Conservation (phyloP, 495 filamentous ascomycete genomes). For the Daldinia vernicosa region DNA sequence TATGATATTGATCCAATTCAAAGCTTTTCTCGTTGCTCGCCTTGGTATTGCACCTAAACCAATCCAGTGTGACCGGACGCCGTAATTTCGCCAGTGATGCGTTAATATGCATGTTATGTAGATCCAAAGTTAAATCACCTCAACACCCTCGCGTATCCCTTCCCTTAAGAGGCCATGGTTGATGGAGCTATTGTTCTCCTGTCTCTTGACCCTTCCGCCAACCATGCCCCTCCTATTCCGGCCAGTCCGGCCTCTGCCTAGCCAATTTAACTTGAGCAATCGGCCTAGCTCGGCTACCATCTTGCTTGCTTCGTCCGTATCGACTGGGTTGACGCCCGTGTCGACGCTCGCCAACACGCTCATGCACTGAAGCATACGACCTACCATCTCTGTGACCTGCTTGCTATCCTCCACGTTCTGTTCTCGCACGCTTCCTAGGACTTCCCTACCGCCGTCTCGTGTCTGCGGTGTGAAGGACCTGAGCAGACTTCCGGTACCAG, state of each 20-base stretch:
- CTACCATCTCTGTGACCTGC: conserved; percentile 91
- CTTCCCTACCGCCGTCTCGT: conserved; percentile 46
- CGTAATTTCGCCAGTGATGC: neutral
- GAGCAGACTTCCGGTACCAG: conserved; percentile 60
- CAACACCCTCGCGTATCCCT: conserved; percentile 41
- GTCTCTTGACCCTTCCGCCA: conserved; percentile 53
- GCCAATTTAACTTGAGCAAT: conserved; percentile 94
- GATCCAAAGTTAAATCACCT: conserved; percentile 34
- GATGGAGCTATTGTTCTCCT: conserved; percentile 38
- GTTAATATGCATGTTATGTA: neutral
- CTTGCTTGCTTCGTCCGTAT: conserved; percentile 72
- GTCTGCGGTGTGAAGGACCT: conserved; percentile 62
- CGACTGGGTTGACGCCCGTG: conserved; percentile 30
- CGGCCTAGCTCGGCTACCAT: conserved; percentile 85
- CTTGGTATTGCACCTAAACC: neutral
- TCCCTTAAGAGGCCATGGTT: conserved; percentile 31
- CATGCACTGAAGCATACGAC: conserved; percentile 95
- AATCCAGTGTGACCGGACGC: neutral
- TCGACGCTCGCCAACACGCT: conserved; percentile 82
- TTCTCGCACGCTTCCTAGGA: conserved; percentile 48
- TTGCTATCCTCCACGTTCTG: conserved; percentile 74
- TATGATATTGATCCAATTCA: neutral
- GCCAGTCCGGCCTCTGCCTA: conserved; percentile 88
- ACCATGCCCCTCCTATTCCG: conserved; percentile 91
- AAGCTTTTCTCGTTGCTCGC: neutral